Evolutionary conservation across 139 green algal genomes (phyloP).

Genomic region (Tetradesmus obliquus): DNA sequence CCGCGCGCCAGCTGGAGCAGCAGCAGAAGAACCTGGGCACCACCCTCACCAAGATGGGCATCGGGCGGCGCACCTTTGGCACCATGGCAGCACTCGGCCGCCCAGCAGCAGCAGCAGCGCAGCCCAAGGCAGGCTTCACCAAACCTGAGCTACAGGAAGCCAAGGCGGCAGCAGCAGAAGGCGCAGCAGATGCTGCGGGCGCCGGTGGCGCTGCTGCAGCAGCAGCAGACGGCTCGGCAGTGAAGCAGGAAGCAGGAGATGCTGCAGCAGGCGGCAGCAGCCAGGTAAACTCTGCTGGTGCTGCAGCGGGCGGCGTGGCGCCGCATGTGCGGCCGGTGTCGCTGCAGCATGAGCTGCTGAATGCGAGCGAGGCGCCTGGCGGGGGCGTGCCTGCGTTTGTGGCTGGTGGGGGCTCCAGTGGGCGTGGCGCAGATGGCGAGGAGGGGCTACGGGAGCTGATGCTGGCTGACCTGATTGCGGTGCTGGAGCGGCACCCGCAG

Average conservation of each 20-base stretch:
- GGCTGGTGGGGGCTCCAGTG: not conserved
- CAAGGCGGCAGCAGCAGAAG: conserved; percentile 15
- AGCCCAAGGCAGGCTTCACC: conserved; percentile 11
- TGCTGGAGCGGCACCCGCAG: conserved; percentile 43
- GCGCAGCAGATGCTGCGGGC: not conserved
- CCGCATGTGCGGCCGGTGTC: conserved; percentile 6
- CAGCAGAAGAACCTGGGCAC: conserved; percentile 10
- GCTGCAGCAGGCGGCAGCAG: not conserved
- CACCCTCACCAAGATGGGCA: conserved; percentile 38
- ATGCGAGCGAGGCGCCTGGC: not conserved
- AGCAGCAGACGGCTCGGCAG: not conserved
- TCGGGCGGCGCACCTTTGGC: conserved; percentile 14
- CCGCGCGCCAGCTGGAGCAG: conserved; percentile 9
- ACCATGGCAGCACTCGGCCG: conserved; percentile 14
- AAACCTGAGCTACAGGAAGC: conserved; percentile 17
- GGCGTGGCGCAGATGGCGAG: not conserved
- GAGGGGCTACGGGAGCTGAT: conserved; percentile 24
- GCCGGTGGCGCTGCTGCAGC: conserved; percentile 7
- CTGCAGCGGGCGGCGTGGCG: not conserved
- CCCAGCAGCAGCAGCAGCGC: not conserved
- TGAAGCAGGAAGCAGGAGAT: not conserved
- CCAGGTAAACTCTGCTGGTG: not conserved
- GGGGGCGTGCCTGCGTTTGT: not conserved
- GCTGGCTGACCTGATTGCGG: conserved; percentile 37
- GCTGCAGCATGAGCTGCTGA: conserved; percentile 42